phyloP scores from a whole-genome alignment of 352 stramenopile species.

The Pythium plurisporium region DNA sequence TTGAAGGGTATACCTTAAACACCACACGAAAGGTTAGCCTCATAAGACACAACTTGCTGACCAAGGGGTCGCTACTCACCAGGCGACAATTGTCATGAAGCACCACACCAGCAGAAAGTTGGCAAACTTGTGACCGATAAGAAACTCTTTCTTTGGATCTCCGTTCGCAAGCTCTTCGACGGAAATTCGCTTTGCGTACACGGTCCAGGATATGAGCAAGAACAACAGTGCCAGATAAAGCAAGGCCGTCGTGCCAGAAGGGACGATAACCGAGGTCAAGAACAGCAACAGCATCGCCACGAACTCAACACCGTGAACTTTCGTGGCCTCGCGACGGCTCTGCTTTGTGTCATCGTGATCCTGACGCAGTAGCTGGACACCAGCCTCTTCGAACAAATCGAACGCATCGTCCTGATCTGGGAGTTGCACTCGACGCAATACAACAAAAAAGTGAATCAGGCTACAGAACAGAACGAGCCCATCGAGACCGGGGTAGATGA shows the following conservation, averaged over 20 bases:
- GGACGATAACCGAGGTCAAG: constrained; percentile 52
- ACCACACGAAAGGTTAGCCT: neutral
- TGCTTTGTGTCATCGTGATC: constrained; percentile 26
- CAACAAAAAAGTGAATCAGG: constrained; percentile 58
- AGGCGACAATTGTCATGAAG: constrained; percentile 45
- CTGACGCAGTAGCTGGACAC: constrained; percentile 35
- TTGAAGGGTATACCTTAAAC: constrained; percentile 49
- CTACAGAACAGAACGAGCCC: constrained; percentile 51
- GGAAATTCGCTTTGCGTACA: constrained; percentile 54
- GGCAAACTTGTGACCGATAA: constrained; percentile 39
- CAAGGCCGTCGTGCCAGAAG: constrained; percentile 43
- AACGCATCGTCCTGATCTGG: constrained; percentile 32
- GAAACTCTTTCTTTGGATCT: constrained; percentile 24
- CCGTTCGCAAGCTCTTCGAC: constrained; percentile 40
- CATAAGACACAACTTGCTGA: neutral
- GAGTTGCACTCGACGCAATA: constrained; percentile 35
- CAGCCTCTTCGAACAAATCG: constrained; percentile 55
- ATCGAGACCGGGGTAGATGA: constrained; percentile 56
- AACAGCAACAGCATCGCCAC: constrained; percentile 53
- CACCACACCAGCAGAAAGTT: constrained; percentile 42
- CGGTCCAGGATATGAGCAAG: constrained; percentile 63
- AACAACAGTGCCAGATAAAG: constrained; percentile 60
- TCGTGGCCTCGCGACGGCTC: constrained; percentile 25
- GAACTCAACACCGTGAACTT: constrained; percentile 32
- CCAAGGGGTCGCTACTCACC: constrained; percentile 26